A percentile compares a stretch with the other conserved stretches of the same genome.
These are phyloP conservation scores for Scedosporium dehoogii DNA, from an alignment of 2,329 filamentous ascomycete genomes.

Conservation along the genomic window DNA sequence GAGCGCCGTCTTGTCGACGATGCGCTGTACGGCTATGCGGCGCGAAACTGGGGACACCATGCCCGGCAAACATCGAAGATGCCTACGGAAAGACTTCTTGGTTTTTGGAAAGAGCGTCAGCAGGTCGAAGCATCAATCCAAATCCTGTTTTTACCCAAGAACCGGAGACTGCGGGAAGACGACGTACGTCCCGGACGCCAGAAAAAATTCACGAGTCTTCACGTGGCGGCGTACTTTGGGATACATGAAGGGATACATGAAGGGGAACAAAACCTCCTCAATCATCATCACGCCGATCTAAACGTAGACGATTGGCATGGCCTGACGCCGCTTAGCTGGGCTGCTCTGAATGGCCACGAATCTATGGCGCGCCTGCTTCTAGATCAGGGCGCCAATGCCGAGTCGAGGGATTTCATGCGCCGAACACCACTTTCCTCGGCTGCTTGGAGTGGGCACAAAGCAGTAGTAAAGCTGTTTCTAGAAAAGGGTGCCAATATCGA, in stretches of 20 bases:
- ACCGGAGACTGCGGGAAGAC: too few relatives aligned
- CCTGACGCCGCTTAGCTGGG: background rate
- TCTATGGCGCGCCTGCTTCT: background rate
- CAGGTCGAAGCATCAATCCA: background rate
- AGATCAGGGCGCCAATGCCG: background rate
- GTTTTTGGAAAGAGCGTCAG: background rate
- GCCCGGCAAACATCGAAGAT: conserved; percentile 9
- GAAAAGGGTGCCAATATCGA: background rate
- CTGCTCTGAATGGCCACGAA: background rate
- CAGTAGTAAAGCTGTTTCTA: background rate
- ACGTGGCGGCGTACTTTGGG: background rate
- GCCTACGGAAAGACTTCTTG: background rate
- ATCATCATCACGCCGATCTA: background rate
- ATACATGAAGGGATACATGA: background rate
- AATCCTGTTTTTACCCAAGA: background rate
- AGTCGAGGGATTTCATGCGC: background rate
- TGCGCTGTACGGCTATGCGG: conserved; percentile 19
- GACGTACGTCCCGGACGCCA: too few relatives aligned
- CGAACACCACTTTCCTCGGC: background rate
- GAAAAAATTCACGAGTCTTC: background rate
- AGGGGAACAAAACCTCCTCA: background rate
- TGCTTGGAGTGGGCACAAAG: background rate
- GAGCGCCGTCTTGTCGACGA: conserved; percentile 13
- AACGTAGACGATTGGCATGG: background rate
- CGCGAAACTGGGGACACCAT: conserved; percentile 23